These are phyloP conservation scores for Carpinus fangiana DNA, from an alignment of 306 rosid species.

Conservation along the genomic window DNA sequence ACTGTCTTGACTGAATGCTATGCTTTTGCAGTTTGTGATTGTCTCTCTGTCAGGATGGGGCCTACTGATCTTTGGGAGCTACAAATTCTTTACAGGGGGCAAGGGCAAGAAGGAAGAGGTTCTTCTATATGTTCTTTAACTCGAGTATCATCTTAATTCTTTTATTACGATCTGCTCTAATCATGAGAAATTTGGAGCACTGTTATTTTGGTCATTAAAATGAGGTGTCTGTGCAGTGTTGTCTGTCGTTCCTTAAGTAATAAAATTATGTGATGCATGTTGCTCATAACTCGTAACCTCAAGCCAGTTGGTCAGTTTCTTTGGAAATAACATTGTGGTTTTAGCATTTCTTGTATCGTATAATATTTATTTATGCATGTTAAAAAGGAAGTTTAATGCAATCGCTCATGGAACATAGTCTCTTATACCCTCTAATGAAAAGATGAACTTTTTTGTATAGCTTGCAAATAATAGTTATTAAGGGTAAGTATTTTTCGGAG, in stretches of 20 bases:
- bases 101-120: constrained; percentile 92
- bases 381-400: neutral
- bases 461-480: no score
- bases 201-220: neutral
- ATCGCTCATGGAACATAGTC: neutral
- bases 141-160: constrained; percentile 1
- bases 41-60: constrained; percentile 88
- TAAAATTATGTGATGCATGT: neutral
- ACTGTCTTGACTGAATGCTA: constrained; percentile 28
- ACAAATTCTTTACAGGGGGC: constrained; percentile 69
- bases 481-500: neutral
- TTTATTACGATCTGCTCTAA: neutral
- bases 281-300: neutral
- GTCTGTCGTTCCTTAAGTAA: neutral
- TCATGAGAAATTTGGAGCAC: neutral
- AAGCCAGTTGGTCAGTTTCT: neutral
- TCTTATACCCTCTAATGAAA: neutral
- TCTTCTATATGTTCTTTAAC: constrained; percentile 20
- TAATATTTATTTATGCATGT: neutral
- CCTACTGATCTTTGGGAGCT: constrained; percentile 53
- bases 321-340: neutral
- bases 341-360: neutral
- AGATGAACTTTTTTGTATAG: neutral
- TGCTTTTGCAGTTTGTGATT: constrained; percentile 74
- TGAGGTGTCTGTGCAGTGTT: neutral